Percentiles rank a stretch among this genome's conserved stretches.
Evolutionary conservation across 768 basidiomycete genomes (phyloP).

Genomic region (Suillus plorans): DNA sequence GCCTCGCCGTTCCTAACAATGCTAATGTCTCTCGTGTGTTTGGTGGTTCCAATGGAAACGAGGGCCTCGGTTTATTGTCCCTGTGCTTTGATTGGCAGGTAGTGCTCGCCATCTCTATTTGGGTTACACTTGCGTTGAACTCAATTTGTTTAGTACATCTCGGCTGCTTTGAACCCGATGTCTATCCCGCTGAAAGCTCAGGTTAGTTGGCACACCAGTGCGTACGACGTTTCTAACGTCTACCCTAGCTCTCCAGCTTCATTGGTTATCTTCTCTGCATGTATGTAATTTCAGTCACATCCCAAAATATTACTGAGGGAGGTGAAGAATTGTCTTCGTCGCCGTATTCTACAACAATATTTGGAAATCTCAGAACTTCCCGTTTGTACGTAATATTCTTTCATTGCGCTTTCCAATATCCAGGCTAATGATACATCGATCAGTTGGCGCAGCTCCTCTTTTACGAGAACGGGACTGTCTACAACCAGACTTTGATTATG

Average conservation of each 20-base stretch:
- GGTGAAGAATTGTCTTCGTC: conserved; percentile 30
- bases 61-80: conserved; percentile 60
- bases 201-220: conserved; percentile 4
- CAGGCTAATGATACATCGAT: neutral
- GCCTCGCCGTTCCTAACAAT: conserved; percentile 49
- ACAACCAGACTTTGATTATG: conserved; percentile 53
- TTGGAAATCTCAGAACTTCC: conserved; percentile 61
- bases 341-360: conserved; percentile 45
- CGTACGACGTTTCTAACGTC: neutral
- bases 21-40: conserved; percentile 54
- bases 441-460: conserved; percentile 40
- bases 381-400: conserved; percentile 39
- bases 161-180: conserved; percentile 38
- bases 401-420: conserved; percentile 9
- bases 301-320: neutral
- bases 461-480: conserved; percentile 52
- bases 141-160: conserved; percentile 33
- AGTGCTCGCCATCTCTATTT: neutral
- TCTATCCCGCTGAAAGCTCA: conserved; percentile 56
- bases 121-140: conserved; percentile 32
- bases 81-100: conserved; percentile 63
- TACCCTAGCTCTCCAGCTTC: conserved; percentile 39
- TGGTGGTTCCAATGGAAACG: conserved; percentile 62
- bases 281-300: conserved; percentile 24
- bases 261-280: conserved; percentile 52